These are phyloP conservation scores for Cutaneotrichosporon cutaneum DNA, from an alignment of 1,284 basidiomycete species.

Conservation along the genomic window DNA sequence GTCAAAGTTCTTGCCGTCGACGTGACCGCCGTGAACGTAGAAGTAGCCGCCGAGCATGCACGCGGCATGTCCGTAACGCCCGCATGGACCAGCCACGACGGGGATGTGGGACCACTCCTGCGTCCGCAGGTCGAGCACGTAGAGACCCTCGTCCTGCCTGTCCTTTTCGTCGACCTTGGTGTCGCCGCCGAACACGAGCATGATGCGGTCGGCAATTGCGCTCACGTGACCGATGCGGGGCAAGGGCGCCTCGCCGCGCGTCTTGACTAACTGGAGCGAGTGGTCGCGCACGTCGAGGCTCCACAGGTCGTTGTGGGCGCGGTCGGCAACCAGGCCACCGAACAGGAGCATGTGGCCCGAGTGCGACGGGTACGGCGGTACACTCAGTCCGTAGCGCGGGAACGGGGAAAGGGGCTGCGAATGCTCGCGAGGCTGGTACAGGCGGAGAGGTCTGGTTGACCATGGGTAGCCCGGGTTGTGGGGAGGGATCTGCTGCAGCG, in stretches of 20 bases:
- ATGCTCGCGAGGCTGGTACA: constrained; percentile 29
- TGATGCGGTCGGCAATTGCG: constrained; percentile 90
- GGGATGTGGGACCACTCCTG: constrained; percentile 90
- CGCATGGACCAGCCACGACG: constrained; percentile 71
- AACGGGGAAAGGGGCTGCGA: constrained; percentile 62
- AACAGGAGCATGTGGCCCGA: constrained; percentile 93
- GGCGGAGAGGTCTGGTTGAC: constrained; percentile 27
- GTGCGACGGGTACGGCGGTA: constrained; percentile 77
- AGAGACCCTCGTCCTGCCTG: constrained; percentile 88
- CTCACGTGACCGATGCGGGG: constrained; percentile 93
- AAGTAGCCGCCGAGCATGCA: constrained; percentile 89
- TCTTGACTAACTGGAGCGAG: constrained; percentile 75
- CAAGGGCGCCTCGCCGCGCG: constrained; percentile 83
- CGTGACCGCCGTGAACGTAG: constrained; percentile 95
- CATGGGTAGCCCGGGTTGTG: constrained; percentile 31
- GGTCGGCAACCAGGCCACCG: constrained; percentile 90
- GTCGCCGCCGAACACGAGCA: constrained; percentile 98
- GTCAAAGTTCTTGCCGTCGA: constrained; percentile 91
- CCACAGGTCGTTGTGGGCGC: constrained; percentile 91
- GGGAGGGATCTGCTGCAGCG: constrained; percentile 1
- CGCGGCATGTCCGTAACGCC: constrained; percentile 94
- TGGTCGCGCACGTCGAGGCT: constrained; percentile 78
- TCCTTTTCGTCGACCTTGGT: constrained; percentile 74
- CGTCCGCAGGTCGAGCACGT: constrained; percentile 93
- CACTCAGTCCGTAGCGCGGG: constrained; percentile 93